Percentiles rank a stretch among this genome's conserved stretches.
Conservation (phyloP, 179 eudicot species). For the Monotropa hypopitys region DNA sequence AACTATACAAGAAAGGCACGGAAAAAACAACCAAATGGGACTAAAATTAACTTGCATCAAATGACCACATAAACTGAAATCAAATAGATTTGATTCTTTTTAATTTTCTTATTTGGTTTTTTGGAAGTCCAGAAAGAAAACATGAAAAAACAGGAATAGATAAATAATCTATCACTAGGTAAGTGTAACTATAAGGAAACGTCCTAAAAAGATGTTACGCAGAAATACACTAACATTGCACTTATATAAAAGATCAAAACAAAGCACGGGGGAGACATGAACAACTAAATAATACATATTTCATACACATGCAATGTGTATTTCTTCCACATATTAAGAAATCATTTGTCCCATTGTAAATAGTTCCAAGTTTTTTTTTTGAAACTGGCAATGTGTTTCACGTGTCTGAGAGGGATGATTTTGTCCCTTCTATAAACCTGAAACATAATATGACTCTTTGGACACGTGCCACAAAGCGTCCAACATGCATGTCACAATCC, state of each 20-base stretch:
- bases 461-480: too few relatives aligned
- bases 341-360: background rate
- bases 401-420: too few relatives aligned
- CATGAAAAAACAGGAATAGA: background rate
- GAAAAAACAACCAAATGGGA: background rate
- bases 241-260: background rate
- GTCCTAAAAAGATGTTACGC: background rate
- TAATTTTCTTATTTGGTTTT: background rate
- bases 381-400: background rate
- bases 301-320: background rate
- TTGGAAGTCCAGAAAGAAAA: background rate
- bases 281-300: background rate
- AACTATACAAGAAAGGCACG: background rate
- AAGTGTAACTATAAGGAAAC: background rate
- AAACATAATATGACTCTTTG: too few relatives aligned
- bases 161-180: background rate
- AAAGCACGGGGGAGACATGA: background rate
- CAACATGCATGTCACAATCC: too few relatives aligned
- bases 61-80: background rate
- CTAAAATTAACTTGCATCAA: background rate
- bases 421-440: too few relatives aligned
- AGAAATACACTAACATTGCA: background rate
- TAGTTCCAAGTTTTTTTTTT: background rate
- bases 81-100: background rate
- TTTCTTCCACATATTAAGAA: background rate